Evolutionary conservation across 805 yeast genomes (phyloP).

Genomic region (Wickerhamiella qilinensis): DNA sequence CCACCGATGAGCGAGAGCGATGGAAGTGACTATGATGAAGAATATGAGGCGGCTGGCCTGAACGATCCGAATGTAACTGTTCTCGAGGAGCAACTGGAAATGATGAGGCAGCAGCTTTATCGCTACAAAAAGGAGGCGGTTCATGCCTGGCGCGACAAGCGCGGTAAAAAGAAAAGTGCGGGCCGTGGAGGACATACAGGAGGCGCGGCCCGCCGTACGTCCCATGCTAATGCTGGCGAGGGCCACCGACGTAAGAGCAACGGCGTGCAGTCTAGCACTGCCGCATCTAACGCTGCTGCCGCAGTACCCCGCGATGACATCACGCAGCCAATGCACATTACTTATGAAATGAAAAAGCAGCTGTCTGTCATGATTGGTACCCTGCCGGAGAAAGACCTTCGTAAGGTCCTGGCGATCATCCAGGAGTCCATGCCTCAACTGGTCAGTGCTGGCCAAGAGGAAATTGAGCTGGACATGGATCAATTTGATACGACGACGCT

Average conservation of each 20-base stretch:
- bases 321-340: constrained; percentile 28
- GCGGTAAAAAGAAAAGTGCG: constrained; percentile 5
- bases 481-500: constrained; percentile 73
- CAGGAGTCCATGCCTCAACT: constrained; percentile 58
- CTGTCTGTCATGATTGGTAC: constrained; percentile 70
- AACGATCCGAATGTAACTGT: constrained; percentile 83
- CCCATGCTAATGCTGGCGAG: not conserved
- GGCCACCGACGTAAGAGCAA: constrained; percentile 2
- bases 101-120: constrained; percentile 74
- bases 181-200: not conserved
- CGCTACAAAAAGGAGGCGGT: constrained; percentile 39
- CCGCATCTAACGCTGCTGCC: constrained; percentile 19
- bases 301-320: constrained; percentile 13
- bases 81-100: constrained; percentile 67
- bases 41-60: constrained; percentile 34
- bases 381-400: constrained; percentile 60
- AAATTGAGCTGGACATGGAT: constrained; percentile 93
- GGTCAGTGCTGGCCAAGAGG: constrained; percentile 52
- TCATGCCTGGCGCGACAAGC: constrained; percentile 11
- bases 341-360: constrained; percentile 94
- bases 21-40: constrained; percentile 27
- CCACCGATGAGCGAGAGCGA: constrained; percentile 30
- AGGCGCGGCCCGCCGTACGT: constrained; percentile 4
- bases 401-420: constrained; percentile 70
- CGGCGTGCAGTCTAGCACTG: constrained; percentile 7